Evolutionary conservation across 202 grass and related monocot species (phyloP).

Genomic region (Elaeis oleifera): DNA sequence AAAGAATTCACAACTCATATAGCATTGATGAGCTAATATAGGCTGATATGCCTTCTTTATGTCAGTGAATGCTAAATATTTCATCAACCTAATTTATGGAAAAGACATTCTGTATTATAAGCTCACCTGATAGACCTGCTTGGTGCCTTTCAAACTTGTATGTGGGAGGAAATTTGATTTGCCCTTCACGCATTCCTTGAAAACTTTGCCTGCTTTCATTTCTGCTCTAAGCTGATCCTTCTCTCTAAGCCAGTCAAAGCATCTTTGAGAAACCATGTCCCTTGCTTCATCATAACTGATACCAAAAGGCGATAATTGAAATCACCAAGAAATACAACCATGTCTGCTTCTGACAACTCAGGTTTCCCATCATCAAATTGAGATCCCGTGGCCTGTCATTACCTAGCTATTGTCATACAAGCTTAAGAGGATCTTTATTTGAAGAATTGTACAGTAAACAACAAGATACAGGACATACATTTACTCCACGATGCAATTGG

Average conservation of each 20-base stretch:
- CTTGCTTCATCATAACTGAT: conserved; percentile 97
- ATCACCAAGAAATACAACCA: conserved; percentile 95
- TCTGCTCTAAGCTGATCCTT: conserved; percentile 88
- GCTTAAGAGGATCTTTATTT: conserved; percentile 21
- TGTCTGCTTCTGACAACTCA: conserved; percentile 82
- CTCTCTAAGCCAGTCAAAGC: conserved; percentile 98
- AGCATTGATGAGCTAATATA: too few relatives aligned
- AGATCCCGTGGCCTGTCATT: conserved; percentile 55
- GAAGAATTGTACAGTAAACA: conserved; percentile 6
- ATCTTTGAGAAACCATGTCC: conserved; percentile 98
- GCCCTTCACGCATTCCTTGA: conserved; percentile 97
- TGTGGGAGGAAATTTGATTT: conserved; percentile 94
- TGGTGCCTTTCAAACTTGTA: conserved; percentile 89
- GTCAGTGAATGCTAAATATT: too few relatives aligned
- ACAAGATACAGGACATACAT: conserved; percentile 49
- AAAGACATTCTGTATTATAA: not conserved
- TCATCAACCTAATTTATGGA: too few relatives aligned
- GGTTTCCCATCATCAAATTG: conserved; percentile 64
- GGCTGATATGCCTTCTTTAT: too few relatives aligned
- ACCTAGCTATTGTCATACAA: conserved; percentile 26
- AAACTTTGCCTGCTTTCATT: conserved; percentile 92
- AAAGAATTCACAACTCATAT: too few relatives aligned
- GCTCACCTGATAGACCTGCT: conserved; percentile 74
- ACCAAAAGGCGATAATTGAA: conserved; percentile 91
- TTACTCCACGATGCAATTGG: conserved; percentile 84